These are phyloP conservation scores for Pharnaceum exiguum DNA, from an alignment of 148 eudicot genomes.

Conservation along the genomic window DNA sequence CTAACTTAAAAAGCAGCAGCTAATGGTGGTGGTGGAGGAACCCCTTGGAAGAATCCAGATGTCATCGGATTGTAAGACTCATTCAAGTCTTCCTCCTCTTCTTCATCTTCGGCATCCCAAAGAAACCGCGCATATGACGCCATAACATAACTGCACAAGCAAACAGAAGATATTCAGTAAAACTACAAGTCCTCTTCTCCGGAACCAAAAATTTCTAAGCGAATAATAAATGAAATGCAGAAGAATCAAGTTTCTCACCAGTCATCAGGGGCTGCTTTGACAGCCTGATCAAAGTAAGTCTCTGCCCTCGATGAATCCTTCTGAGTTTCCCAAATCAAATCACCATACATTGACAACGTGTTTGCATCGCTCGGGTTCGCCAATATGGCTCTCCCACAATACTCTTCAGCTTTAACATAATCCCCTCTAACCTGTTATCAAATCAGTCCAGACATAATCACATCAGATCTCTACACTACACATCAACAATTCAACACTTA, in stretches of 20 bases:
- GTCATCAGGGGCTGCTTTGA: constrained; percentile 53
- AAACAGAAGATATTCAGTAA: not conserved
- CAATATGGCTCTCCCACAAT: constrained; percentile 52
- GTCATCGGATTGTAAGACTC: constrained; percentile 12
- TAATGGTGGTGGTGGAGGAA: constrained; percentile 29
- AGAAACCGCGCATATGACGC: constrained; percentile 81
- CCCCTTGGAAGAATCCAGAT: constrained; percentile 26
- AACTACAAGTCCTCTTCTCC: not conserved
- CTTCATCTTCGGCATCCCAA: constrained; percentile 76
- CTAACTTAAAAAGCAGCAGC: constrained; percentile 43
- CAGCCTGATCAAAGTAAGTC: constrained; percentile 48
- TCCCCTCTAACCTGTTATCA: constrained; percentile 44
- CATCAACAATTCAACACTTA: too few relatives aligned
- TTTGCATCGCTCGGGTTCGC: constrained; percentile 43
- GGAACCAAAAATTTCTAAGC: not conserved
- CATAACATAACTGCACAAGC: constrained; percentile 52
- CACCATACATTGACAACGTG: constrained; percentile 43
- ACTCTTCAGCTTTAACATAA: constrained; percentile 54
- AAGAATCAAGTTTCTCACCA: constrained; percentile 38
- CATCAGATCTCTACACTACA: not conserved
- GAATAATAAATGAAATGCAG: not conserved
- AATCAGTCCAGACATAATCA: not conserved
- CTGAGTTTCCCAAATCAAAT: constrained; percentile 46
- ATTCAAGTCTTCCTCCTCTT: constrained; percentile 21
- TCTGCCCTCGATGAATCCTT: constrained; percentile 42